Percentiles rank a stretch among this genome's conserved stretches.
Conservation (phyloP, 2,329 filamentous ascomycete species). For the Penicillium sp. region DNA sequence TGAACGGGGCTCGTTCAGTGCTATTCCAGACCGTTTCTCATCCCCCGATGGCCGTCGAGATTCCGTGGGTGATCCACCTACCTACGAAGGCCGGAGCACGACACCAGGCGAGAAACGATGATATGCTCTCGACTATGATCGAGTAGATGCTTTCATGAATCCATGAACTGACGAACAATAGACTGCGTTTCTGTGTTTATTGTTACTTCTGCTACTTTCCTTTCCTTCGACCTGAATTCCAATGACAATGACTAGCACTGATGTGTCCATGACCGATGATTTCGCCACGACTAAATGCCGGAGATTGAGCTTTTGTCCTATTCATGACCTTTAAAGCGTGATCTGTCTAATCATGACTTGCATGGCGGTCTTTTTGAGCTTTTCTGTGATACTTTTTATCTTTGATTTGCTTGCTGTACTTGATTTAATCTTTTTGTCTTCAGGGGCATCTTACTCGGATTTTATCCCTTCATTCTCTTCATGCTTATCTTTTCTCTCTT, state of each 20-base stretch:
- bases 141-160: not conserved
- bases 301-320: not conserved
- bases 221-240: not conserved
- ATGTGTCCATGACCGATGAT: conserved; percentile 20
- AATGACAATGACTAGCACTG: not conserved
- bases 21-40: conserved; percentile 23
- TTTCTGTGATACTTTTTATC: not conserved
- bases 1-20: conserved; percentile 21
- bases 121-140: not conserved
- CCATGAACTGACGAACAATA: conserved; percentile 29
- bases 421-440: conserved; percentile 10
- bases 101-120: conserved; percentile 14
- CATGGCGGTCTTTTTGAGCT: conserved; percentile 6
- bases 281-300: conserved; percentile 3
- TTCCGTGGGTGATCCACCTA: conserved; percentile 23
- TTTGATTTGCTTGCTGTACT: not conserved
- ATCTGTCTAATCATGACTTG: conserved; percentile 16
- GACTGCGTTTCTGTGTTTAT: conserved; percentile 25
- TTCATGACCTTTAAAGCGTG: not conserved
- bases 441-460: not conserved
- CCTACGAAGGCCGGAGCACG: conserved; percentile 20
- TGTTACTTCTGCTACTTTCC: conserved; percentile 2
- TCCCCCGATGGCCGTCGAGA: conserved; percentile 27
- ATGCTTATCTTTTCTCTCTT: not conserved
- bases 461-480: not conserved